Base-by-base conservation (phyloP, 116 monocot genomes). In the Trichopus zeylanicus region DNA sequence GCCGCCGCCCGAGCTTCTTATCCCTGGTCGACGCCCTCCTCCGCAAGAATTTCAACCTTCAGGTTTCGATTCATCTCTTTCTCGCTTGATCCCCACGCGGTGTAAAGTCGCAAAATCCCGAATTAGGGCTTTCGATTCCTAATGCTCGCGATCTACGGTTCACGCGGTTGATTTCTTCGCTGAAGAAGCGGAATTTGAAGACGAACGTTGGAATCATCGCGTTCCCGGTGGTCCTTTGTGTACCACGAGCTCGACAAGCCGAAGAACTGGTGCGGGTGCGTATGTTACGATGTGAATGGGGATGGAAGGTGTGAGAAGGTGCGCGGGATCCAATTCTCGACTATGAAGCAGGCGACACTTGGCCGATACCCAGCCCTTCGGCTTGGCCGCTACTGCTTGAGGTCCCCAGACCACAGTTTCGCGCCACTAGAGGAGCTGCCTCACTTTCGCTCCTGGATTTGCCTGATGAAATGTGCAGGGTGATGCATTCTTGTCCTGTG, bases 321-420 rank as follows among this genome's bases (percentile, higher is more conserved):
- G 9, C 85, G 85, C 52, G 88, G 93, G 34, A 67, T 73, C 52
- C 69, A 79, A 53, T 70, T 77, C 66, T 88, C 88, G 0, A 68
- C 72, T 5, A 13, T 70, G 3, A 67, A 77, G 31, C 88, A 93
- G 52, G 77, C 67, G 46, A 8, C 48, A 65, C 68, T 0, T 93
- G 88, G 46, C 52, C 82, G 0, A 69, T 92, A 13, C 59, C 64
- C 3, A 70, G 49, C 35, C 83, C 92, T 1, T 72, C 73, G 8
- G 56, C 51, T 26, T 92, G 80, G 80, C 87, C 87, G 7, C 53
- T 81, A 6, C 51, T 92, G 55, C 38, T 92, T 9, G 75, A 87
- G 66, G 65, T 87, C 1, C 91, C 91, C 27, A 46, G 53, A 1
- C 59, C 65, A 5, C 67, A 78, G 29, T 72, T 26, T 46, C 76